These are phyloP conservation scores for Verticillium klebahnii DNA, from an alignment of 2,329 filamentous ascomycete species.

Conservation along the genomic window DNA sequence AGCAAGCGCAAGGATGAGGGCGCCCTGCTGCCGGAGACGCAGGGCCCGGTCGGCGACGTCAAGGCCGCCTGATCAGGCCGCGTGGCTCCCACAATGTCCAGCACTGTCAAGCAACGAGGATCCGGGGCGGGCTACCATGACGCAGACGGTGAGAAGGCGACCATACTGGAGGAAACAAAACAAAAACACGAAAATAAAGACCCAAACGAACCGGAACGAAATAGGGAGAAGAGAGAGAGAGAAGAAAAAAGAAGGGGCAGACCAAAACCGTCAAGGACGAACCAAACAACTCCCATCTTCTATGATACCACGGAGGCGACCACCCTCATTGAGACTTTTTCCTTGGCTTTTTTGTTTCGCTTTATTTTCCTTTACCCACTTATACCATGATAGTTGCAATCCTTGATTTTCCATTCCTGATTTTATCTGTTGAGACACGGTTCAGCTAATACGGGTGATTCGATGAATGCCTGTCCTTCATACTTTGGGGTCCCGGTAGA, in stretches of 20 bases:
- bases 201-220: not conserved
- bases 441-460: not conserved
- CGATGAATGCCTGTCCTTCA: not conserved
- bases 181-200: not conserved
- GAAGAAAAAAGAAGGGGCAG: not conserved
- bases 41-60: conserved; percentile 19
- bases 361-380: not conserved
- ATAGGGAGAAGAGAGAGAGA: not conserved
- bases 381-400: not conserved
- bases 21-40: conserved; percentile 16
- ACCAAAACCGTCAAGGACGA: not conserved
- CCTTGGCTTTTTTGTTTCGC: not conserved
- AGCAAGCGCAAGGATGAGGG: conserved; percentile 23
- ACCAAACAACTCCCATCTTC: not conserved
- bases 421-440: not conserved
- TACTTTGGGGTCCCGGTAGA: not conserved
- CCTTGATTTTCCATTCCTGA: not conserved
- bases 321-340: not conserved
- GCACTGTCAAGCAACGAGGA: not conserved
- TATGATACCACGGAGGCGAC: not conserved
- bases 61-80: conserved; percentile 16
- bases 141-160: not conserved
- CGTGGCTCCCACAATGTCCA: not conserved
- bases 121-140: not conserved
- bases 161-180: not conserved